phyloP scores from a whole-genome alignment of 2,329 filamentous ascomycete species.

The Cytospora paraplurivora region DNA sequence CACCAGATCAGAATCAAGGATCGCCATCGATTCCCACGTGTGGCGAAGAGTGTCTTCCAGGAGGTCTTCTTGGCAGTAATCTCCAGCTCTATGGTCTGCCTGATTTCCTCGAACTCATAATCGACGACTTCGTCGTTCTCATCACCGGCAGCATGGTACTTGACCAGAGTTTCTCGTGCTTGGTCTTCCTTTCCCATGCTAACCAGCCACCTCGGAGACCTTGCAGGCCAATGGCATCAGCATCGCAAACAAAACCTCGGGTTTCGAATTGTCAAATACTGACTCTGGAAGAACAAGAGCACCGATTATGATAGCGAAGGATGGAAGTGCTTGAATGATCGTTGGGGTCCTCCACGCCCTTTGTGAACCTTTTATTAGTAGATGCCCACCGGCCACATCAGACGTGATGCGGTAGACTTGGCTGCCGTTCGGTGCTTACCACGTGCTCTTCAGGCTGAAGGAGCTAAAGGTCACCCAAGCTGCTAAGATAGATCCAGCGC shows the following conservation, averaged over 20 bases:
- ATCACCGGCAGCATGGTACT: slow-evolving; percentile 56
- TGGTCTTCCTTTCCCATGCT: slow-evolving; percentile 38
- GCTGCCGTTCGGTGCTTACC: slow-evolving; percentile 7
- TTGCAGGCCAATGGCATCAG: slow-evolving; percentile 33
- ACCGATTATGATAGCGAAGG: slow-evolving; percentile 30
- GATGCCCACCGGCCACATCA: not conserved
- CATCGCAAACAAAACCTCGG: not conserved
- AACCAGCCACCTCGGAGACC: slow-evolving; percentile 41
- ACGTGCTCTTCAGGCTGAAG: slow-evolving; percentile 38
- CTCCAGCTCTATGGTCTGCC: slow-evolving; percentile 57
- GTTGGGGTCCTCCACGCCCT: slow-evolving; percentile 44
- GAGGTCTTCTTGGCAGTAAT: slow-evolving; percentile 51
- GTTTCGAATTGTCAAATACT: not conserved
- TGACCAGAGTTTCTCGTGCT: slow-evolving; percentile 38
- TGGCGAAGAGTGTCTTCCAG: slow-evolving; percentile 56
- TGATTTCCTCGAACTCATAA: slow-evolving; percentile 63
- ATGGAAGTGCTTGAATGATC: slow-evolving; percentile 46
- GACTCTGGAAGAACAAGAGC: not conserved
- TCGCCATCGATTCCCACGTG: slow-evolving; percentile 53
- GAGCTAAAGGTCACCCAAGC: slow-evolving; percentile 54
- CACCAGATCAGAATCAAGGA: slow-evolving; percentile 51
- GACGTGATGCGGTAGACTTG: not conserved
- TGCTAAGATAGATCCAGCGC: slow-evolving; percentile 54
- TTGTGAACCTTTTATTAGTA: not conserved
- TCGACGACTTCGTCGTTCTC: slow-evolving; percentile 53